Evolutionary conservation across 208 protist species (phyloP).

Genomic region (Leishmania arabica): DNA sequence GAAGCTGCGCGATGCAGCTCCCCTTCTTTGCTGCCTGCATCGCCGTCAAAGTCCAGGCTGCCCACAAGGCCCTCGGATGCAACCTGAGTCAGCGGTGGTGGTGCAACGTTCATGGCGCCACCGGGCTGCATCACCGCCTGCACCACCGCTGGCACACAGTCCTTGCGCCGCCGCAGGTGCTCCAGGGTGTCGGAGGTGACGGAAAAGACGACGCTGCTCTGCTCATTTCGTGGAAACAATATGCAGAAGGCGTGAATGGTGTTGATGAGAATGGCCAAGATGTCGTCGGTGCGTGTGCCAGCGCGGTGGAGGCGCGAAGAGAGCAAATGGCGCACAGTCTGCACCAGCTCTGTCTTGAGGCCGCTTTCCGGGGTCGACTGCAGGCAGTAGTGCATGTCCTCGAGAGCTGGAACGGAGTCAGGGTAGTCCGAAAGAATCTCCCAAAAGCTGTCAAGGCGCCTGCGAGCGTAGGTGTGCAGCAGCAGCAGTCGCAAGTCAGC

Average conservation of each 20-base stretch:
- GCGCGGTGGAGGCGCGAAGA: conserved; percentile 79
- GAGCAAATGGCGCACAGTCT: conserved; percentile 61
- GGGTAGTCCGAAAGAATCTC: conserved; percentile 89
- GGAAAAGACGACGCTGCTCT: conserved; percentile 66
- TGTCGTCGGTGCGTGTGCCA: conserved; percentile 86
- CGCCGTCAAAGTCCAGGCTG: conserved; percentile 11
- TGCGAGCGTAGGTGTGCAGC: conserved; percentile 53
- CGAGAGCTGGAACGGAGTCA: conserved; percentile 71
- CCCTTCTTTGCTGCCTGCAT: background rate
- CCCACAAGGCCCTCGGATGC: conserved; percentile 8
- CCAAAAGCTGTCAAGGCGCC: conserved; percentile 74
- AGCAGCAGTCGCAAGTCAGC: conserved; percentile 62
- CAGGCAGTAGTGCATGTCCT: conserved; percentile 82
- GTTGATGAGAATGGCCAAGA: conserved; percentile 79
- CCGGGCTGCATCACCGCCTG: conserved; percentile 75
- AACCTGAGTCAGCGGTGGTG: conserved; percentile 13
- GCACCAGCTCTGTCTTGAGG: conserved; percentile 63
- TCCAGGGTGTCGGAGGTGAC: conserved; percentile 80
- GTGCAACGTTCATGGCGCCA: conserved; percentile 35
- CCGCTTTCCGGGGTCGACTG: conserved; percentile 46
- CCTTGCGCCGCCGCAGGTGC: conserved; percentile 75
- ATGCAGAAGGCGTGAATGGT: conserved; percentile 83
- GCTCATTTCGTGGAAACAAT: conserved; percentile 76
- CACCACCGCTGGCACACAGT: conserved; percentile 81
- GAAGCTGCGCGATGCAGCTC: conserved; percentile 18